phyloP scores from a whole-genome alignment of 2,329 filamentous ascomycete genomes.

The Plenodomus tracheiphilus region DNA sequence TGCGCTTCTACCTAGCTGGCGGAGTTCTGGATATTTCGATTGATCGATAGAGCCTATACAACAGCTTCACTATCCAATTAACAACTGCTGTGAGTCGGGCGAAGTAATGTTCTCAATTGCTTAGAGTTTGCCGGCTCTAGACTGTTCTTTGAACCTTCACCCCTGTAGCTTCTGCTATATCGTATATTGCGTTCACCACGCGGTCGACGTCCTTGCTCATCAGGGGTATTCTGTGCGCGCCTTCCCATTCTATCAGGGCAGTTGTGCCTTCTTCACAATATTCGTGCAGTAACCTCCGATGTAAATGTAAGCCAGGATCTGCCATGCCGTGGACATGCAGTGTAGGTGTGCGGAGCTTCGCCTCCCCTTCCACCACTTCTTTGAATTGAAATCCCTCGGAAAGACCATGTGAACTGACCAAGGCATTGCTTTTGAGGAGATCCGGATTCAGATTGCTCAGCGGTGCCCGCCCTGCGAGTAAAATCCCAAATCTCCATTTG shows the following conservation, averaged over 20 bases:
- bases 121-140: background rate
- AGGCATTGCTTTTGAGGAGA: constrained; percentile 38
- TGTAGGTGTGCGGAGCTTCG: constrained; percentile 62
- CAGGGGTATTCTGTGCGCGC: constrained; percentile 70
- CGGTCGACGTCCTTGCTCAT: constrained; percentile 66
- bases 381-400: constrained; percentile 47
- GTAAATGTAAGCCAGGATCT: constrained; percentile 63
- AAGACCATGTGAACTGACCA: constrained; percentile 48
- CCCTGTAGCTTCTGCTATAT: constrained; percentile 56
- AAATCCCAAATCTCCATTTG: constrained; percentile 62
- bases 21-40: no score
- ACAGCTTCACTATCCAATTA: no score
- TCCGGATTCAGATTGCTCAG: constrained; percentile 57
- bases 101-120: no score
- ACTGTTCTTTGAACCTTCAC: constrained; percentile 41
- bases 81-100: no score
- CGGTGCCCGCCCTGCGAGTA: constrained; percentile 65
- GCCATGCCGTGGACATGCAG: constrained; percentile 69
- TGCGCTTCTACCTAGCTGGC: no score
- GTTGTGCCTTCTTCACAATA: constrained; percentile 63
- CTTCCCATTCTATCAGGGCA: constrained; percentile 72
- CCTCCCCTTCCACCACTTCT: constrained; percentile 45
- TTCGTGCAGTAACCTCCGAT: constrained; percentile 58
- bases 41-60: no score
- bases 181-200: constrained; percentile 58